A percentile compares a stretch with the other conserved stretches of the same genome.
Evolutionary conservation across 2,329 filamentous ascomycete genomes (phyloP).

Genomic region (Beauveria varroae): DNA sequence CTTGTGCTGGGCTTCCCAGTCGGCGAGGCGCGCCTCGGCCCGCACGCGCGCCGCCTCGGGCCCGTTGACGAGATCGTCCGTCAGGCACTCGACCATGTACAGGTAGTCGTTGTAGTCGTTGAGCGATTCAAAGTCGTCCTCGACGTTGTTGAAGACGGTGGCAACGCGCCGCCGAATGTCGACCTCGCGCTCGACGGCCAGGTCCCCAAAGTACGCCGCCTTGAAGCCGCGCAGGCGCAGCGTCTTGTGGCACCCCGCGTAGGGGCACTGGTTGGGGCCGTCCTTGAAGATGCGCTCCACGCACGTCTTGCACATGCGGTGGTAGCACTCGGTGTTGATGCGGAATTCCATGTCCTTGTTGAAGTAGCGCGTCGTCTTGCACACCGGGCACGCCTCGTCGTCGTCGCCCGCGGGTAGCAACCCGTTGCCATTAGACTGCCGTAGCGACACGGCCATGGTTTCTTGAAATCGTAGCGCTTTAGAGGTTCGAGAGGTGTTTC

Average conservation of each 20-base stretch:
- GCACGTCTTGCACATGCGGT: slow-evolving; percentile 96
- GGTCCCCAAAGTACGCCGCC: slow-evolving; percentile 81
- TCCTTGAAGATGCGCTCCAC: slow-evolving; percentile 90
- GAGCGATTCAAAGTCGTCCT: slow-evolving; percentile 85
- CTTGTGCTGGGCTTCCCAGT: slow-evolving; percentile 69
- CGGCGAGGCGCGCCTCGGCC: slow-evolving; percentile 36
- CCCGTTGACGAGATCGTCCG: slow-evolving; percentile 76
- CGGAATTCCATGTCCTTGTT: slow-evolving; percentile 91
- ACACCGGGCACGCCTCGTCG: slow-evolving; percentile 85
- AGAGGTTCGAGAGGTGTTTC: not conserved
- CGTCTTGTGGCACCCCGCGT: slow-evolving; percentile 80
- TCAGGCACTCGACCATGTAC: slow-evolving; percentile 83
- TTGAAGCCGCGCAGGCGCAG: slow-evolving; percentile 80
- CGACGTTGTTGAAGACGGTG: slow-evolving; percentile 73
- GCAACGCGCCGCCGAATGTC: slow-evolving; percentile 80
- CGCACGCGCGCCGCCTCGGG: slow-evolving; percentile 52
- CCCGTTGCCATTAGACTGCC: slow-evolving; percentile 2
- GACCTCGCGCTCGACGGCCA: slow-evolving; percentile 84
- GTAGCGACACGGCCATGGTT: slow-evolving; percentile 11
- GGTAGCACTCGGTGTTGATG: slow-evolving; percentile 97
- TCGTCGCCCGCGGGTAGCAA: slow-evolving; percentile 18
- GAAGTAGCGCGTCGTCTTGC: slow-evolving; percentile 93
- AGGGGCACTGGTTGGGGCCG: slow-evolving; percentile 86
- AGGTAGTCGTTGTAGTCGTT: slow-evolving; percentile 89
- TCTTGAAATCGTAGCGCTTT: not conserved